A percentile compares a stretch with the other conserved stretches of the same genome.
These are phyloP conservation scores for Pythium grandisporangium DNA, from an alignment of 352 stramenopile genomes.

Conservation along the genomic window DNA sequence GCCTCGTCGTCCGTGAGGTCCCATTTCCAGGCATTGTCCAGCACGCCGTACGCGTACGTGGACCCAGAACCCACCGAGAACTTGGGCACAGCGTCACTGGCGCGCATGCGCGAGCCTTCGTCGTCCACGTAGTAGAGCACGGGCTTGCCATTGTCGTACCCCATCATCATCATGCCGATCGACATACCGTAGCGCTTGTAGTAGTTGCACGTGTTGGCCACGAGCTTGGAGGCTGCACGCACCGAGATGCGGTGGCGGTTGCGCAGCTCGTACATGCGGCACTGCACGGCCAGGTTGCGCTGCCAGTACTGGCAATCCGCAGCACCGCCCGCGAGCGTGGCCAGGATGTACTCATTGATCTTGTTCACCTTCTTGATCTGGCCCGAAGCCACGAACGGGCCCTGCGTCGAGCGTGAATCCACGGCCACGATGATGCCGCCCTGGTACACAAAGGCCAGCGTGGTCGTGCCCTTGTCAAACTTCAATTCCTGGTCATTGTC, in stretches of 20 bases:
- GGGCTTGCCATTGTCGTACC: conserved; percentile 97
- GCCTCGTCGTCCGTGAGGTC: conserved; percentile 98
- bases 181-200: conserved; percentile 91
- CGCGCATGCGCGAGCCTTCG: conserved; percentile 96
- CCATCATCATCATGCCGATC: conserved; percentile 99
- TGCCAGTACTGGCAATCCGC: conserved; percentile 99
- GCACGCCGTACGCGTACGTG: conserved; percentile 98
- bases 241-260: conserved; percentile 99
- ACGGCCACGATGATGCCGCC: conserved; percentile 97
- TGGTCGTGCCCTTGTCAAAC: conserved; percentile 99
- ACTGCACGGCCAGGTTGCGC: conserved; percentile 95
- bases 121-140: conserved; percentile 99
- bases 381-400: conserved; percentile 97
- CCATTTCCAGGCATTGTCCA: conserved; percentile 96
- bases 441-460: conserved; percentile 99
- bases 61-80: conserved; percentile 99
- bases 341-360: conserved; percentile 99
- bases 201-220: conserved; percentile 98
- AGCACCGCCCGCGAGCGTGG: conserved; percentile 97
- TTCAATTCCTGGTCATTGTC: conserved; percentile 94
- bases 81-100: conserved; percentile 90
- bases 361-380: conserved; percentile 99
- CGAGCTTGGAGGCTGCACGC: conserved; percentile 96
- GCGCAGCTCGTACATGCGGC: conserved; percentile 96
- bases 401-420: conserved; percentile 98